These are phyloP conservation scores for Aureobasidium zeae DNA, from an alignment of 2,329 filamentous ascomycete species.

Conservation along the genomic window DNA sequence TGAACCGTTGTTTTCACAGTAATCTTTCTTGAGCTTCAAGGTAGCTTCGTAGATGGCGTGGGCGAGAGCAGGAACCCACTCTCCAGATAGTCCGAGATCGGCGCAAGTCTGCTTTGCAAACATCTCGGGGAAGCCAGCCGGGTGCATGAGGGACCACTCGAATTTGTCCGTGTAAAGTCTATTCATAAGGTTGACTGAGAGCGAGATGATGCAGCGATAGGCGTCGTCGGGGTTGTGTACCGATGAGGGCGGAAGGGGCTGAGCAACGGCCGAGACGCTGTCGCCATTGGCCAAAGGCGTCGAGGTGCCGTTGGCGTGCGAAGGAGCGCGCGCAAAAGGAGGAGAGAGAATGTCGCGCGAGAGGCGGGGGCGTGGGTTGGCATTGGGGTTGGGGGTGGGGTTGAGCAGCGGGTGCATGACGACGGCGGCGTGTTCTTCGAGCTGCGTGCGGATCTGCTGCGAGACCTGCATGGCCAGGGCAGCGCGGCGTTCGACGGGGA, in stretches of 20 bases:
- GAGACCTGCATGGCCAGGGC: slow-evolving; percentile 70
- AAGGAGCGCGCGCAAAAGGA: slow-evolving; percentile 27
- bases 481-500: slow-evolving; percentile 59
- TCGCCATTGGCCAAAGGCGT: slow-evolving; percentile 41
- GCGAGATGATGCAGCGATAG: slow-evolving; percentile 82
- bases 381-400: slow-evolving; percentile 23
- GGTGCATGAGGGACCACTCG: slow-evolving; percentile 91
- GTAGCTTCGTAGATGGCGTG: slow-evolving; percentile 97
- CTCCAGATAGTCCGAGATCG: slow-evolving; percentile 77
- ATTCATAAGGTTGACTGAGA: slow-evolving; percentile 87
- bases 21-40: slow-evolving; percentile 86
- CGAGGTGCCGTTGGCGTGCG: slow-evolving; percentile 31
- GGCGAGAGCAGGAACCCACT: slow-evolving; percentile 90
- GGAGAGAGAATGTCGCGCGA: slow-evolving; percentile 45
- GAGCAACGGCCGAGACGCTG: slow-evolving; percentile 61
- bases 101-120: slow-evolving; percentile 91
- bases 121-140: slow-evolving; percentile 79
- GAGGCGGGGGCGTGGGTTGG: slow-evolving; percentile 28
- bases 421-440: slow-evolving; percentile 92
- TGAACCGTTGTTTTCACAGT: slow-evolving; percentile 67
- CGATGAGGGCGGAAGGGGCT: slow-evolving; percentile 43
- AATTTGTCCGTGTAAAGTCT: slow-evolving; percentile 94
- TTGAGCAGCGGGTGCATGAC: slow-evolving; percentile 85
- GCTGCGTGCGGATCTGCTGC: slow-evolving; percentile 85
- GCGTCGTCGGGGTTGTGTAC: slow-evolving; percentile 85